phyloP scores from a whole-genome alignment of 345 rosid species.

The Dipteronia sinensis region DNA sequence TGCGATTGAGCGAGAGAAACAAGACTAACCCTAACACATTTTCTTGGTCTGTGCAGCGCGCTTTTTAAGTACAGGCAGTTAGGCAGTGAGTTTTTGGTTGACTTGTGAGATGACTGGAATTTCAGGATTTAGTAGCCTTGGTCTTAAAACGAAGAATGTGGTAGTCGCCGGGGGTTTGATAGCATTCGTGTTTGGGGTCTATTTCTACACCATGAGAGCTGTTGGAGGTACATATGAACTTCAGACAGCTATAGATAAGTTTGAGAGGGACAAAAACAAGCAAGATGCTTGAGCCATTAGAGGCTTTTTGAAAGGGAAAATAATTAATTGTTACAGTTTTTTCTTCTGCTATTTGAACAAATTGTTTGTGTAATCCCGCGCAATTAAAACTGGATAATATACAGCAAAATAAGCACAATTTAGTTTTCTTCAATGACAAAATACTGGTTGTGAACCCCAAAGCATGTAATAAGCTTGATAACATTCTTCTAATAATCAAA shows the following conservation, averaged over 20 bases:
- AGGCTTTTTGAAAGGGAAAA: constrained; percentile 25
- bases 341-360: background rate
- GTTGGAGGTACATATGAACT: constrained; percentile 93
- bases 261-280: constrained; percentile 58
- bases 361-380: background rate
- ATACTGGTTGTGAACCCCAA: background rate
- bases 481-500: constrained; percentile 27
- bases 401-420: background rate
- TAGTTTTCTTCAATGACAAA: no score
- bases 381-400: no score
- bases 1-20: background rate
- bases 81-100: background rate
- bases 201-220: constrained; percentile 94
- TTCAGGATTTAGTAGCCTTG: constrained; percentile 47
- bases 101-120: constrained; percentile 55
- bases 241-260: constrained; percentile 83
- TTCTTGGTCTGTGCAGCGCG: constrained; percentile 3
- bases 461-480: constrained; percentile 9
- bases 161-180: constrained; percentile 79
- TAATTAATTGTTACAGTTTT: background rate
- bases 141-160: constrained; percentile 71
- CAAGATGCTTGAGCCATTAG: constrained; percentile 28
- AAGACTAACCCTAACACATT: background rate
- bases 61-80: background rate
- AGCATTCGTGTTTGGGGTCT: constrained; percentile 78